Base-by-base conservation (phyloP, 2,329 filamentous ascomycete genomes). In the Thermothelomyces thermophilus region DNA sequence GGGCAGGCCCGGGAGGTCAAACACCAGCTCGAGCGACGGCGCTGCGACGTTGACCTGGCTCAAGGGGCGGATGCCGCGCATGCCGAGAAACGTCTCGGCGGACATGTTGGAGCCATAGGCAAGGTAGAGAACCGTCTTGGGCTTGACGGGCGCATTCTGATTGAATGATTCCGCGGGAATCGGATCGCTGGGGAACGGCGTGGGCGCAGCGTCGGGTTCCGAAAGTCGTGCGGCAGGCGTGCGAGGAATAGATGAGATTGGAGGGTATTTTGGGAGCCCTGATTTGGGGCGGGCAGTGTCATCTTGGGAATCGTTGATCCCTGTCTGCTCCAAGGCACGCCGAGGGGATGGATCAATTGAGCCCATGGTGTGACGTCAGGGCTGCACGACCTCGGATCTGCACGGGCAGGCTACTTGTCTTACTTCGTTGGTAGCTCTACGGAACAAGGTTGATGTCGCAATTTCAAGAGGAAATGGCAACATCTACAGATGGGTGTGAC, bases 51-150 rank as follows among this genome's bases (percentile, higher is more conserved):
- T 90, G 62, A 90, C 70, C 56, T 86, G 79, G 34, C 87, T 89
- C 13, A 97, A 62, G 0, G 93, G 93, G 22, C 79, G 80, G 68
- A 97, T 91, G 53, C 84, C 84, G 46, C 91, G 84, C 52, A 69
- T 73, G 51, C 86, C 87, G 41, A 84, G 76, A 66, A 97, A 96
- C 0, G 87, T 94, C 64, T 88, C 73, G 13, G 83, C 80, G 53
- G 77, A 82, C 54, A 97, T 79, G 66, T 97, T 97, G 46, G 90
- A 95, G 58, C 91, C 93, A 65, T 96, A 97, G 10, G 90, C 91
- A 19, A 91, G 79, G 66, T 91, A 91, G 45, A 90, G 76, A 22
- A 90, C 74, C 1, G 85, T 86, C 13, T 58, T 53, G 30, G 61
- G 50, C 8, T 58, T 58, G 30, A 59, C 56, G 39, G 59, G 53